Percentiles rank a stretch among this genome's conserved stretches.
Evolutionary conservation across 164 flowering plant genomes (phyloP).

Genomic region (Stephania cephalantha): DNA sequence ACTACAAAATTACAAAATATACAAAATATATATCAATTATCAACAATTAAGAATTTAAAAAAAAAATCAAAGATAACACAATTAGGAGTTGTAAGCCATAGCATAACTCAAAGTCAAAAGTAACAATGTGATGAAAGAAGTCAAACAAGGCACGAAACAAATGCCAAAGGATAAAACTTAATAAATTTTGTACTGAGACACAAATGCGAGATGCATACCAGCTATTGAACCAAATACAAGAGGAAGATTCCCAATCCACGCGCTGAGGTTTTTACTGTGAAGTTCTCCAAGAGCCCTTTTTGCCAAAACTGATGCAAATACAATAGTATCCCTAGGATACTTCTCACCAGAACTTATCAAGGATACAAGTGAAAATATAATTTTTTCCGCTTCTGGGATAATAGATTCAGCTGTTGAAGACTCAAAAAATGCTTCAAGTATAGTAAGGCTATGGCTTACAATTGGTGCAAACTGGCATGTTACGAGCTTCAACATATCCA

Average conservation of each 20-base stretch:
- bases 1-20: no score
- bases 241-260: conserved; percentile 41
- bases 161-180: background rate
- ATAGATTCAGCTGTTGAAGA: conserved; percentile 28
- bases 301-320: conserved; percentile 46
- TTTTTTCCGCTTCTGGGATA: conserved; percentile 32
- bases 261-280: conserved; percentile 25
- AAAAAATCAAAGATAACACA: no score
- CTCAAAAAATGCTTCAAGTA: conserved; percentile 40
- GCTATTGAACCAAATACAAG: conserved; percentile 44
- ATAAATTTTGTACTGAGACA: background rate
- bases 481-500: conserved; percentile 35
- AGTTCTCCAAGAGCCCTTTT: conserved; percentile 37
- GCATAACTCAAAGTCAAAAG: background rate
- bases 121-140: background rate
- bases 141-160: background rate
- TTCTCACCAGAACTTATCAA: conserved; percentile 42
- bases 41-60: no score
- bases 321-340: conserved; percentile 58
- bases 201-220: conserved; percentile 33
- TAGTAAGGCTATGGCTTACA: conserved; percentile 45
- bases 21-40: no score
- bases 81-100: no score
- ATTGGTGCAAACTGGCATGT: conserved; percentile 38
- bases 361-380: conserved; percentile 39